Conservation (phyloP, 805 yeast species). For the Teunomyces panamensis region DNA sequence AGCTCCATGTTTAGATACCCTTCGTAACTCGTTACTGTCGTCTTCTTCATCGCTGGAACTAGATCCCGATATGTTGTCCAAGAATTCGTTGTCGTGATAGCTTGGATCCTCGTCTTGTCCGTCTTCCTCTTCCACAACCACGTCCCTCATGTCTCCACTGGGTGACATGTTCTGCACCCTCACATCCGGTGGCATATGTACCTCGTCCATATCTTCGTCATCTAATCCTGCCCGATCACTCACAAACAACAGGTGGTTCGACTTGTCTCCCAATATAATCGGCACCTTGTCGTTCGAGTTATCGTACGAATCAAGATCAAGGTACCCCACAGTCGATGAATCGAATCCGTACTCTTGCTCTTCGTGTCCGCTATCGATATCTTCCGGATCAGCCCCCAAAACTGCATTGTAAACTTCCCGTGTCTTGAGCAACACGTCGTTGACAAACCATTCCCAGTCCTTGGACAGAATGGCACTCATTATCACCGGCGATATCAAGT, state of each 20-base stretch:
- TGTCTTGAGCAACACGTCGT: constrained; percentile 47
- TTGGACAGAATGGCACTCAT: constrained; percentile 31
- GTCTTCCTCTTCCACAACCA: constrained; percentile 24
- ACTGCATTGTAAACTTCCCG: constrained; percentile 57
- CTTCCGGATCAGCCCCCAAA: constrained; percentile 41
- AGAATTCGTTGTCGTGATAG: constrained; percentile 29
- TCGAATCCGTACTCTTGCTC: constrained; percentile 22
- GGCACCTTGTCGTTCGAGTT: constrained; percentile 15
- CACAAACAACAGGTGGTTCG: constrained; percentile 33
- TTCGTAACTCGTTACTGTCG: constrained; percentile 35
- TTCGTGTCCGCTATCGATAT: constrained; percentile 6
- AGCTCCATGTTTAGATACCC: constrained; percentile 22
- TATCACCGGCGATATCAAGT: constrained; percentile 45
- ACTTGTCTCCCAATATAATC: constrained; percentile 34
- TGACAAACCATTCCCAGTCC: constrained; percentile 50
- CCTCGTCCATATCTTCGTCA: constrained; percentile 23
- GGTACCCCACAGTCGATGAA: constrained; percentile 36
- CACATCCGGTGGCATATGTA: constrained; percentile 17
- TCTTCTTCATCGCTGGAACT: constrained; percentile 43
- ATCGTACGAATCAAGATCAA: constrained; percentile 36
- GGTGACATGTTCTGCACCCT: constrained; percentile 35
- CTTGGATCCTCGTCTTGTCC: constrained; percentile 19
- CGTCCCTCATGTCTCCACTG: constrained; percentile 14
- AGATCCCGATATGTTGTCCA: constrained; percentile 42
- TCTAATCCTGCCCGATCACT: constrained; percentile 16